Evolutionary conservation across 345 rosid genomes (phyloP).

Genomic region (Euphorbia lathyris): DNA sequence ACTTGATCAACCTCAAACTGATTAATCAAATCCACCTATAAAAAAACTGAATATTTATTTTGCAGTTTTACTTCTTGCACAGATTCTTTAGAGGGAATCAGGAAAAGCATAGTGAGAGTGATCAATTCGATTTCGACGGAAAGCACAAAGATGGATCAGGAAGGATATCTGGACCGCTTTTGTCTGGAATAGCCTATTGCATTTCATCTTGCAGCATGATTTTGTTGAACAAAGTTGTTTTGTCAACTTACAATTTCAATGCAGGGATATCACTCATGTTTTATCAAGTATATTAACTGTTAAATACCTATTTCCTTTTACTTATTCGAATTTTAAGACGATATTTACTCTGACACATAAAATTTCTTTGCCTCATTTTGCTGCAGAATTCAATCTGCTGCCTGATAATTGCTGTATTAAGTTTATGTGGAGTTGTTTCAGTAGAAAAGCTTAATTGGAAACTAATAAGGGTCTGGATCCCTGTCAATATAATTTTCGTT

Average conservation of each 20-base stretch:
- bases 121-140: constrained; percentile 31
- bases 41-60: not conserved
- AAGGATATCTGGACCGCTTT: constrained; percentile 58
- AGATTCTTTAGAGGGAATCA: constrained; percentile 62
- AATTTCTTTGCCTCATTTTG: not conserved
- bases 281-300: constrained; percentile 61
- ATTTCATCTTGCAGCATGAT: constrained; percentile 93
- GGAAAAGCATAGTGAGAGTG: constrained; percentile 21
- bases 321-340: not conserved
- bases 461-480: constrained; percentile 74
- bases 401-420: constrained; percentile 53
- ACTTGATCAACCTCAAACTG: not conserved
- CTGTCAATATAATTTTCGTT: constrained; percentile 84
- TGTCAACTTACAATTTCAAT: constrained; percentile 67
- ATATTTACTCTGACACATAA: not conserved
- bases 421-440: constrained; percentile 51
- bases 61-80: constrained; percentile 9
- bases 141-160: constrained; percentile 47
- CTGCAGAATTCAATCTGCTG: constrained; percentile 81
- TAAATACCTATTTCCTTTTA: not conserved
- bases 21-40: not conserved
- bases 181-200: constrained; percentile 89
- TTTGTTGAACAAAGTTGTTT: constrained; percentile 73
- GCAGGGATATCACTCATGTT: constrained; percentile 85
- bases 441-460: constrained; percentile 86